Percentiles rank a stretch among this genome's conserved stretches.
Evolutionary conservation across 1,284 basidiomycete genomes (phyloP).

Genomic region (Coniferiporia weirii): DNA sequence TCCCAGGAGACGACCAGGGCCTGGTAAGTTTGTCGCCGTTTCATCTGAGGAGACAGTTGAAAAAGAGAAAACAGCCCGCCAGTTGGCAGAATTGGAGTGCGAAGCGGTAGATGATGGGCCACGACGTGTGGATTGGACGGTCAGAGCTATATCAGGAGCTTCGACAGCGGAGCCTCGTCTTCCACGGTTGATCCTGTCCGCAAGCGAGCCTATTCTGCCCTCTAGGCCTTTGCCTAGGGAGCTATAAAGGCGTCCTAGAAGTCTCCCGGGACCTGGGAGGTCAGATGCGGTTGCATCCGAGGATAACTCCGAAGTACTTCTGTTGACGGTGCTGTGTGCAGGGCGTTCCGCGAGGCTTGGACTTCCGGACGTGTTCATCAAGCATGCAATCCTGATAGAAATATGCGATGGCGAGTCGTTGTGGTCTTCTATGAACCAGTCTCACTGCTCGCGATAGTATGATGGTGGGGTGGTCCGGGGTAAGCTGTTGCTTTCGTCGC

Average conservation of each 20-base stretch:
- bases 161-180: background rate
- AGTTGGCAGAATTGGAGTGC: background rate
- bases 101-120: background rate
- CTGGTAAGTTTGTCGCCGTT: background rate
- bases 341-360: no score
- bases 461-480: no score
- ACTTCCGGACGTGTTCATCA: no score
- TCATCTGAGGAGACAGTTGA: background rate
- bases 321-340: no score
- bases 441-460: no score
- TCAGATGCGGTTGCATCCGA: background rate
- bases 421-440: no score
- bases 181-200: background rate
- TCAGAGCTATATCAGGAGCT: background rate
- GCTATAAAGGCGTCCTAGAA: background rate
- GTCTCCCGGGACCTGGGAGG: background rate
- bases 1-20: background rate
- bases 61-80: background rate
- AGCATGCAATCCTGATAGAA: no score
- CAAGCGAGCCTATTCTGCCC: background rate
- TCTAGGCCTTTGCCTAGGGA: background rate
- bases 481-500: no score
- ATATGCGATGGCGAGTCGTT: no score
- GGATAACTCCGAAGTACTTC: background rate
- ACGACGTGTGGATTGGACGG: background rate